Evolutionary conservation across 2,329 filamentous ascomycete genomes (phyloP), one percentile per base, ranked within the genome.

Genomic region (Neonectria ditissima): DNA sequence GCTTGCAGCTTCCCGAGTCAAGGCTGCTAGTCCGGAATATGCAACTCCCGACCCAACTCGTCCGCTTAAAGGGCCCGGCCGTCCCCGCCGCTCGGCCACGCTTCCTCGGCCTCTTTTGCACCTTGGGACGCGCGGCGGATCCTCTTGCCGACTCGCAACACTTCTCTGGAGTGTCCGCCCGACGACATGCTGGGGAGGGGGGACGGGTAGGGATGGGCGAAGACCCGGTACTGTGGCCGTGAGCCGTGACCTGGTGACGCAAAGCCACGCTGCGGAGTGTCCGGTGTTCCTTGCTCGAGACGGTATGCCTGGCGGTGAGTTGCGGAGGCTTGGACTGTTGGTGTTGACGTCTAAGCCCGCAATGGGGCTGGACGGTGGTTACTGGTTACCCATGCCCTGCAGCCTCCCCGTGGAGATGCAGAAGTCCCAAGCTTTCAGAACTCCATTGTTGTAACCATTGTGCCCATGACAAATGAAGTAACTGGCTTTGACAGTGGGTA

Each of bases 51-150:
- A 14, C 30, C 9, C 43, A 48, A 56, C 30, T 51, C 32, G n/a
- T 18, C 18, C 47, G 47, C 28, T 50, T 50, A 32, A 47, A n/a
- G 6, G 34, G 14, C 11, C 26, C 26, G 34, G 8, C 28, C 28
- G 13, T 50, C 5, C 47, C 47, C 47, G 28, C 47, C 16, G 28
- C 47, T 50, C 28, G 47, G 47, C n/a, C 28, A 14, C 47, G 5
- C 47, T 32, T 34, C 47, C 10, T 54, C 47, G 37, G 39, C 50
- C 28, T 58, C 50, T 41, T 41, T 55, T 44, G 58, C 51, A 34
- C 32, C 48, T 48, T 4, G 39, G 66, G 69, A 71, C 70, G 70
- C 70, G 70, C 68, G 58, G 59, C 56, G 59, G 57, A 55, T 34
- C 61, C 62, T 57, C 39, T 56, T 56, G 43, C 62, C 59, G 41